Evolutionary conservation across 2,329 filamentous ascomycete species (phyloP), one percentile per base, ranked within the genome.

Genomic region (Nemania diffusa): DNA sequence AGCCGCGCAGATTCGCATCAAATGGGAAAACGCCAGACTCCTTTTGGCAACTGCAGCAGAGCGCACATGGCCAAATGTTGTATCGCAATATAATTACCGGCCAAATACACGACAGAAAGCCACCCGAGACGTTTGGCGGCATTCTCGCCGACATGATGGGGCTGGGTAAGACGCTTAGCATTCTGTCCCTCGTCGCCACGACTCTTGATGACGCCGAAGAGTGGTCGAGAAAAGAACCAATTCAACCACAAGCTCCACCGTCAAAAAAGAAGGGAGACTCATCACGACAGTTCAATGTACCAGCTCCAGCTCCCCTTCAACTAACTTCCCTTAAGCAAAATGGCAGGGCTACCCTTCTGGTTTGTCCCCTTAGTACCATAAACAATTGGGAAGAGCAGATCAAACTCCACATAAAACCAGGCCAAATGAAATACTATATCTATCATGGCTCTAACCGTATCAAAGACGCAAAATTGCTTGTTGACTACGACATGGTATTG

Each of bases 341-440:
- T 74, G 89, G 88, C 5, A 91, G 89, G 75, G 89, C 92, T 0
- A 98, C 96, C 0, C 83, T 99, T 34, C 85, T 99, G 20, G 88
- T 99, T 17, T 97, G 92, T 64, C 96, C 96, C 0, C 85, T 97
- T 2, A 97, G 93, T 75, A 96, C 95, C 0, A 90, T 98, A 65
- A 91, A 91, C 27, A 99, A 98, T 75, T 99, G 96, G 96, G 91
- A 95, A 73, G 90, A 94, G 72, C 96, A 99, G 79, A 92, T 98
- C 68, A 91, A 91, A 73, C 87, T 92, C 65, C 96, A 99, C 78
- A 83, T 97, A 52, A 84, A 86, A 57, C 84, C 87, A 0, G 85
- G 84, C 0, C 81, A 86, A 7, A 76, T 98, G 20, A 90, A 83
- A 0, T 93, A 89, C 75, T 93, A 96, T 76, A 88, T 96, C 62